phyloP scores from a whole-genome alignment of 75 land plant species.

The Larix kaempferi region DNA sequence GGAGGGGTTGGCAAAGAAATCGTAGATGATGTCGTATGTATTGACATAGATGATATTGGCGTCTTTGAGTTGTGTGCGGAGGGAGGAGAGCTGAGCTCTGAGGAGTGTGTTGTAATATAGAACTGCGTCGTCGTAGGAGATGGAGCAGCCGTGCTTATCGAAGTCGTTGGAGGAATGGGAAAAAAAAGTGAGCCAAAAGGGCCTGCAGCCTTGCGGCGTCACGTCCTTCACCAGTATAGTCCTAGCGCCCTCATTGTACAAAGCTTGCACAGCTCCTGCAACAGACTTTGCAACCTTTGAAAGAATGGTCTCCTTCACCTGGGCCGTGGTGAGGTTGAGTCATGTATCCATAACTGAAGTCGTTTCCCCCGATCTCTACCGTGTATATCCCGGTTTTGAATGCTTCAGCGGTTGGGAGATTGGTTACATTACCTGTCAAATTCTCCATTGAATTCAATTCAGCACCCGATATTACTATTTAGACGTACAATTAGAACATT shows the following conservation, averaged over 20 bases:
- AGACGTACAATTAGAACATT: too few species aligned
- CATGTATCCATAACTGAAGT: conserved; percentile 17
- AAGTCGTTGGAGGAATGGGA: conserved; percentile 29
- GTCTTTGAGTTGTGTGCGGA: conserved; percentile 31
- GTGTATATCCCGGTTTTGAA: conserved; percentile 14
- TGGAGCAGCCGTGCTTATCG: conserved; percentile 56
- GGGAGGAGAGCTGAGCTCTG: conserved; percentile 19
- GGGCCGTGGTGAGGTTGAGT: background rate
- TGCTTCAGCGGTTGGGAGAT: background rate
- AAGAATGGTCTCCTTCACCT: background rate
- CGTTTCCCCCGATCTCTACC: conserved; percentile 28
- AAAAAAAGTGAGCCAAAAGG: conserved; percentile 41
- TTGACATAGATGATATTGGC: conserved; percentile 50
- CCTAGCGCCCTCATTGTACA: conserved; percentile 33
- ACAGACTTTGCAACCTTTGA: background rate
- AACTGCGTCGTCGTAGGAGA: conserved; percentile 43
- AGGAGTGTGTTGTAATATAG: conserved; percentile 51
- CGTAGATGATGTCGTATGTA: conserved; percentile 51
- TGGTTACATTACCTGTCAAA: too few species aligned
- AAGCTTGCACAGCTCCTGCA: conserved; percentile 4
- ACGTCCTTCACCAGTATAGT: conserved; percentile 58
- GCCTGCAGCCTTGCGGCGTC: conserved; percentile 72
- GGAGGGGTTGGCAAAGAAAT: conserved; percentile 35
- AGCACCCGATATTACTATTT: too few species aligned
- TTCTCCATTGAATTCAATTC: too few species aligned